These are phyloP conservation scores for Cutaneotrichosporon daszewskae DNA, from an alignment of 1,284 basidiomycete species.

Conservation along the genomic window DNA sequence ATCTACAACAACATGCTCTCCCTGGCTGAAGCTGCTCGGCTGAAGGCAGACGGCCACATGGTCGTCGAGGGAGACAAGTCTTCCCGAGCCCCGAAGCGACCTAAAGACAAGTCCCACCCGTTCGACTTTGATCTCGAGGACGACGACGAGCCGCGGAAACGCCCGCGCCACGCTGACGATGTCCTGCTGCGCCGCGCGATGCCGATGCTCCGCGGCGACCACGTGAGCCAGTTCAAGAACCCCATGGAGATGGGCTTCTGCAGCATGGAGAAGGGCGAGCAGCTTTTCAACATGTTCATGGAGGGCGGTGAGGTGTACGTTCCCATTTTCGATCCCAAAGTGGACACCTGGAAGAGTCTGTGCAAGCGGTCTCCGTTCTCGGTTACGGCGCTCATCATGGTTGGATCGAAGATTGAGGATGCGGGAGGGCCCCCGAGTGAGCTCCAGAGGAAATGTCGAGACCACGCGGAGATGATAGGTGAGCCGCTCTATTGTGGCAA, in stretches of 20 bases:
- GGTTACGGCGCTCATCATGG: constrained; percentile 71
- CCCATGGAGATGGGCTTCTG: constrained; percentile 55
- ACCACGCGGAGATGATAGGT: constrained; percentile 78
- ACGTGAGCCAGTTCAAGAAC: constrained; percentile 30
- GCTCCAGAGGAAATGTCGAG: constrained; percentile 44
- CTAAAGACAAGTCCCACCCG: constrained; percentile 1
- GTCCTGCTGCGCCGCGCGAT: constrained; percentile 12
- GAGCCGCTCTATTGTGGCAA: constrained; percentile 3
- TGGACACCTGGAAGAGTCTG: constrained; percentile 64
- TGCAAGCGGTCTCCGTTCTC: constrained; percentile 35
- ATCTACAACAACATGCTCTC: constrained; percentile 43
- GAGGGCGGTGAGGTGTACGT: constrained; percentile 77
- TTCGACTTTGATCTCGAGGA: constrained; percentile 13
- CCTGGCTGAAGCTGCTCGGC: constrained; percentile 43
- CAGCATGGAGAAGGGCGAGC: constrained; percentile 65
- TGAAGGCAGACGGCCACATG: constrained; percentile 30
- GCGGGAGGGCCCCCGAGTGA: constrained; percentile 57
- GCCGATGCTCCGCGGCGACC: constrained; percentile 26
- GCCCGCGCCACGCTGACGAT: constrained; percentile 1
- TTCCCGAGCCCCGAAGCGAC: neutral
- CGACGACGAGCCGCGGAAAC: constrained; percentile 5
- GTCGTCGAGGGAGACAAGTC: constrained; percentile 2
- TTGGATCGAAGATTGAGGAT: constrained; percentile 74
- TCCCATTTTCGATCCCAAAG: constrained; percentile 69
- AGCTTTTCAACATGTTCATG: constrained; percentile 69